These are phyloP conservation scores for Saccharomycopsis hybrid DNA, from an alignment of 1,139 yeast species.

Conservation along the genomic window DNA sequence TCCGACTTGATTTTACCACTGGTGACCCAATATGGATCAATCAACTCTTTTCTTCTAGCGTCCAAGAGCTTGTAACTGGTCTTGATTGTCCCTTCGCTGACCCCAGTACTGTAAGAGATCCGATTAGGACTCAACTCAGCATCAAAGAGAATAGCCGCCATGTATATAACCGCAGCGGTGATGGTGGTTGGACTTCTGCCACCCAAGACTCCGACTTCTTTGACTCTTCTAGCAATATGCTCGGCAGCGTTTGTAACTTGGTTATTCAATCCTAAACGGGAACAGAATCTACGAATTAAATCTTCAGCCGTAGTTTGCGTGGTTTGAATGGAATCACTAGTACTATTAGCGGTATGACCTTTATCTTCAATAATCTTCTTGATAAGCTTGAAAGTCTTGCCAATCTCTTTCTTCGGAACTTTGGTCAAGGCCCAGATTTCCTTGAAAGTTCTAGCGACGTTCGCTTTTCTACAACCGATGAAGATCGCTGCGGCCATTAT, in stretches of 20 bases:
- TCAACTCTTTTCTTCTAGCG: slow-evolving; percentile 63
- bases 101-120: slow-evolving; percentile 94
- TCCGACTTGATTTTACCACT: too few relatives aligned
- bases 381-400: slow-evolving; percentile 79
- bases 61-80: slow-evolving; percentile 82
- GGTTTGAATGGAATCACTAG: slow-evolving; percentile 58
- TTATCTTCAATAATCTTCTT: slow-evolving; percentile 48
- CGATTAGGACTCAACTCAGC: slow-evolving; percentile 63
- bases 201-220: slow-evolving; percentile 88
- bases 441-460: slow-evolving; percentile 90
- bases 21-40: slow-evolving; percentile 82
- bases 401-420: slow-evolving; percentile 92
- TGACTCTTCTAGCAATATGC: slow-evolving; percentile 80
- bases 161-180: slow-evolving; percentile 95
- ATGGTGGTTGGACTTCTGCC: slow-evolving; percentile 97
- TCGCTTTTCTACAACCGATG: slow-evolving; percentile 91
- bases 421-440: slow-evolving; percentile 95
- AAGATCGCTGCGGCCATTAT: slow-evolving; percentile 96
- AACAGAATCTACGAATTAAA: slow-evolving; percentile 91
- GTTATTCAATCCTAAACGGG: slow-evolving; percentile 81
- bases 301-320: slow-evolving; percentile 93
- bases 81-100: slow-evolving; percentile 94
- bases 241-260: slow-evolving; percentile 93
- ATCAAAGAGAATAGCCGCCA: slow-evolving; percentile 82
- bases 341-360: slow-evolving; percentile 31